Conservation (phyloP, 139 green algal genomes). For the Micractinium sp. region DNA sequence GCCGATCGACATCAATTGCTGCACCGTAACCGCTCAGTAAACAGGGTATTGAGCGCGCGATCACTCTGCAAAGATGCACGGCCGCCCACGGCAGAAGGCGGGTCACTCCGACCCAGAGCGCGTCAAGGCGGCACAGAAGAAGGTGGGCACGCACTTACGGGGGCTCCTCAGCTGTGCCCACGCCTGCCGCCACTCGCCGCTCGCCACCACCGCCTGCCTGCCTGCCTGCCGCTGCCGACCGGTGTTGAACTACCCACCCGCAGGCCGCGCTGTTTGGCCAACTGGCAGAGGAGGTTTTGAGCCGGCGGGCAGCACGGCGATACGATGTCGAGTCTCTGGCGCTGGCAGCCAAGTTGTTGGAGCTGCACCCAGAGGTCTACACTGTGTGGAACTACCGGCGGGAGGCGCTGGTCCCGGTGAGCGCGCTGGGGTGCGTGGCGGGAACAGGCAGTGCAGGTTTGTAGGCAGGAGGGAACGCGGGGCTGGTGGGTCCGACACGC, state of each 20-base stretch:
- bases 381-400: slow-evolving; percentile 93
- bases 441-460: too few species aligned
- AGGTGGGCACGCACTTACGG: slow-evolving; percentile 23
- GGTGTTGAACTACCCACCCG: neutral
- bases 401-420: slow-evolving; percentile 60
- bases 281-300: slow-evolving; percentile 66
- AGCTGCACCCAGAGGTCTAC: slow-evolving; percentile 88
- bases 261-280: slow-evolving; percentile 57
- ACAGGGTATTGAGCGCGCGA: too few species aligned
- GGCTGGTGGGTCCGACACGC: too few species aligned
- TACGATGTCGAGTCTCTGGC: slow-evolving; percentile 48
- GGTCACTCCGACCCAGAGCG: slow-evolving; percentile 38
- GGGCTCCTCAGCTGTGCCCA: neutral
- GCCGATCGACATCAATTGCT: too few species aligned
- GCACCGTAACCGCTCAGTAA: too few species aligned
- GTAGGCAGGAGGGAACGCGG: too few species aligned
- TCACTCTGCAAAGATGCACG: slow-evolving; percentile 42
- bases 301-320: neutral
- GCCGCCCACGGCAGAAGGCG: slow-evolving; percentile 38
- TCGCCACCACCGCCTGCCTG: slow-evolving; percentile 25
- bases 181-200: slow-evolving; percentile 27
- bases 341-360: slow-evolving; percentile 63
- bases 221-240: neutral
- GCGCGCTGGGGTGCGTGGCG: neutral
- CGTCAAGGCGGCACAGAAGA: slow-evolving; percentile 43